Conservation (phyloP, 768 basidiomycete species). For the Russula sp. region DNA sequence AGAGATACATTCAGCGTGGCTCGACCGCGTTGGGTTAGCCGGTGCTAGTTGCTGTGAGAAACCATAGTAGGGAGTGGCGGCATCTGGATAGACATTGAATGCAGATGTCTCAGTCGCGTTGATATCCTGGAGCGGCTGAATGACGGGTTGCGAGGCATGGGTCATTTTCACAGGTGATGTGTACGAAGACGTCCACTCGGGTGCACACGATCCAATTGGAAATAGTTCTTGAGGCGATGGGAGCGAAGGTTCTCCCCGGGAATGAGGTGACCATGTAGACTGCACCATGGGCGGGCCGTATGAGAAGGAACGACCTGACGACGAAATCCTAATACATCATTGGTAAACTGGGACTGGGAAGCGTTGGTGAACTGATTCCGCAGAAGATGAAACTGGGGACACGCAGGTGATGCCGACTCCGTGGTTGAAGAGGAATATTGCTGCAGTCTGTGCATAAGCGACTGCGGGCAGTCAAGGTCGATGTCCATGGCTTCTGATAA, state of each 20-base stretch:
- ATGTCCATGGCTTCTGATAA: neutral
- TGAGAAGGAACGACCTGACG: neutral
- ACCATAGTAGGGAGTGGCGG: neutral
- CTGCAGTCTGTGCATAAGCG: neutral
- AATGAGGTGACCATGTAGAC: neutral
- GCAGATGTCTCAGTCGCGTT: neutral
- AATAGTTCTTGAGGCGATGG: neutral
- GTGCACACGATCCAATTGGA: neutral
- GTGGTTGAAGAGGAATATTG: neutral
- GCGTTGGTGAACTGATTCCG: neutral
- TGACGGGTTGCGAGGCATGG: neutral
- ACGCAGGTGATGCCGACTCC: neutral
- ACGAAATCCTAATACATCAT: neutral
- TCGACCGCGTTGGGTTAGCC: neutral
- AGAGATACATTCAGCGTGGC: neutral
- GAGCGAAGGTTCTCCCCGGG: neutral
- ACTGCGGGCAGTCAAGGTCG: neutral
- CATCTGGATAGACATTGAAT: conserved; percentile 5
- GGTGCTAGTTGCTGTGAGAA: neutral
- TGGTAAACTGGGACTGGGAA: neutral
- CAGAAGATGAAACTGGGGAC: neutral
- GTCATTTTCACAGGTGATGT: neutral
- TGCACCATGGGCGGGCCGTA: neutral
- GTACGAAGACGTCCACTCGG: neutral
- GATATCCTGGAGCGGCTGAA: neutral